Conservation (phyloP, 441 rosid genomes). For the Biscutella auriculata region DNA sequence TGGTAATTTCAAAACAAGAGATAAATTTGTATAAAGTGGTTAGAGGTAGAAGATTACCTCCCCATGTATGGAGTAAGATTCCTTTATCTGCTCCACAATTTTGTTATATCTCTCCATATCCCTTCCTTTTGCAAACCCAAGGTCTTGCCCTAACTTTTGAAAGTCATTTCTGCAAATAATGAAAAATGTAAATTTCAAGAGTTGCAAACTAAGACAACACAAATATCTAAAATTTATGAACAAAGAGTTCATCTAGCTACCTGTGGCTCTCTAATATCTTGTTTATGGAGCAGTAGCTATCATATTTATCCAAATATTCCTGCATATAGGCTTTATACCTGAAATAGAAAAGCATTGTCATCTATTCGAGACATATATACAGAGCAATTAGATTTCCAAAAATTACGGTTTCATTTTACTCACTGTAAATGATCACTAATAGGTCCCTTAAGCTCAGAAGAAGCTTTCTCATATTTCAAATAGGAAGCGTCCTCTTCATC, state of each 20-base stretch:
- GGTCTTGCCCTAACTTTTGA: conserved; percentile 65
- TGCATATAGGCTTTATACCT: conserved; percentile 78
- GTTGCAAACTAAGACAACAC: not conserved
- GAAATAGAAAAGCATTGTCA: conserved; percentile 10
- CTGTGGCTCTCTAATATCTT: conserved; percentile 68
- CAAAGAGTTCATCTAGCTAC: conserved; percentile 28
- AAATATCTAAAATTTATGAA: not conserved
- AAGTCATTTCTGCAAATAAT: conserved; percentile 36
- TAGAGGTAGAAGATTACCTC: conserved; percentile 32
- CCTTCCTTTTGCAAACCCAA: conserved; percentile 54
- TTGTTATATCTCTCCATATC: conserved; percentile 58
- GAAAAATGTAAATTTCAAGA: not conserved
- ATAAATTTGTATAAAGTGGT: not conserved
- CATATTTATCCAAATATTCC: conserved; percentile 76
- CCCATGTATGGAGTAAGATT: conserved; percentile 53
- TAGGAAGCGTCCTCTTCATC: conserved; percentile 57
- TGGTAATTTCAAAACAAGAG: not conserved
- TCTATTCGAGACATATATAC: conserved; percentile 11
- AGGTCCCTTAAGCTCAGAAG: conserved; percentile 68
- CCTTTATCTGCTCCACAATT: conserved; percentile 45
- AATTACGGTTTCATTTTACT: conserved; percentile 24
- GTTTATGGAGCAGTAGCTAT: conserved; percentile 59
- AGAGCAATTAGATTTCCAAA: not conserved
- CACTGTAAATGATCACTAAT: conserved; percentile 73
- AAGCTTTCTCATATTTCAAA: conserved; percentile 71